These are phyloP conservation scores for Exserohilum turcica DNA, from an alignment of 2,329 filamentous ascomycete genomes.

Conservation along the genomic window DNA sequence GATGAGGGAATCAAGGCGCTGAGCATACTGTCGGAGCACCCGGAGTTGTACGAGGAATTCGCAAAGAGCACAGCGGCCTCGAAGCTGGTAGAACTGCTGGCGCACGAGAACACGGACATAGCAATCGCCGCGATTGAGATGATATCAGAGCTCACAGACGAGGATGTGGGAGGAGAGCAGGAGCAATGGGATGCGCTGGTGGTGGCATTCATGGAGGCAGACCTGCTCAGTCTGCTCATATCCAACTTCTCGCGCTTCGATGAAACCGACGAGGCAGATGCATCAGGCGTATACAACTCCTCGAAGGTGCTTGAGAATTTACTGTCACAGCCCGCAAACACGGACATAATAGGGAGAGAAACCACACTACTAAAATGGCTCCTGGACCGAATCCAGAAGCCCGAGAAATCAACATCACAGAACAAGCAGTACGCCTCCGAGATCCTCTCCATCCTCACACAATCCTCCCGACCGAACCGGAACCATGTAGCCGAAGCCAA, in stretches of 20 bases:
- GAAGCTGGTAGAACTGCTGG: conserved; percentile 78
- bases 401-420: conserved; percentile 73
- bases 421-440: conserved; percentile 97
- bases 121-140: conserved; percentile 91
- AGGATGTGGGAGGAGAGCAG: conserved; percentile 82
- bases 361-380: conserved; percentile 76
- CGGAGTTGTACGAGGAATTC: conserved; percentile 81
- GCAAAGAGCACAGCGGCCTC: conserved; percentile 72
- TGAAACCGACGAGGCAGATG: conserved; percentile 73
- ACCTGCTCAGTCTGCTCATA: conserved; percentile 73
- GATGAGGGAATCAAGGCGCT: conserved; percentile 86
- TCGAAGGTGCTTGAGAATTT: conserved; percentile 84
- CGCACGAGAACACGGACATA: conserved; percentile 97
- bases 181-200: conserved; percentile 81
- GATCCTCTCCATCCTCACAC: conserved; percentile 84
- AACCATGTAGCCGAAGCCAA: conserved; percentile 67
- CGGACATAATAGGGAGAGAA: conserved; percentile 73
- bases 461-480: conserved; percentile 72
- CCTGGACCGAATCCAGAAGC: conserved; percentile 70
- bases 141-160: conserved; percentile 87
- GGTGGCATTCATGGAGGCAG: conserved; percentile 63
- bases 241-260: conserved; percentile 81
- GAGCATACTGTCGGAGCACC: conserved; percentile 84
- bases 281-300: conserved; percentile 84
- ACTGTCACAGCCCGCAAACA: conserved; percentile 70